A percentile compares a stretch with the other conserved stretches of the same genome.
These are phyloP conservation scores for Plasmodium sp. DNA, from an alignment of 169 alveolate genomes.

Conservation along the genomic window DNA sequence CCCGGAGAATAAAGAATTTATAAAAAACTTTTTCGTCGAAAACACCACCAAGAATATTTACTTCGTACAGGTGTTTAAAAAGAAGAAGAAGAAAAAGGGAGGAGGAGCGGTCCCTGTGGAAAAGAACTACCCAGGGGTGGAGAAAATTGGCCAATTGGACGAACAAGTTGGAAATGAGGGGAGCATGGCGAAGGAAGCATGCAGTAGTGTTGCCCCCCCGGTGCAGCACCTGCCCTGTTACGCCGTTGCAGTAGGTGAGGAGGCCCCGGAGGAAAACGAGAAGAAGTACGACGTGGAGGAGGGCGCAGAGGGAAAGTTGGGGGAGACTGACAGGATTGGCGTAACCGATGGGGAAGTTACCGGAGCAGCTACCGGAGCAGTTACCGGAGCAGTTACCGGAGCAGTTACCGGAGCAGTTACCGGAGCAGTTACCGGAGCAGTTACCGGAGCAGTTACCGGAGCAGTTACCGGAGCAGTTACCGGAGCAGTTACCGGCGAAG, in stretches of 20 bases:
- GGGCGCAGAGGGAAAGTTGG: not conserved
- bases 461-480: too few species aligned
- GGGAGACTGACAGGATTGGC: not conserved
- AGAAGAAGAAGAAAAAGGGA: slow-evolving; percentile 1
- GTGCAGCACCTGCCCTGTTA: not conserved
- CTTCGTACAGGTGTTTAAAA: slow-evolving; percentile 47
- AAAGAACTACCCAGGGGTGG: not conserved
- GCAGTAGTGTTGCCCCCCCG: not conserved
- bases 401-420: too few species aligned
- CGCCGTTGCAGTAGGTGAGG: not conserved
- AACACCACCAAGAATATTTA: slow-evolving; percentile 12
- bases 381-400: too few species aligned
- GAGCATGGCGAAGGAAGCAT: not conserved
- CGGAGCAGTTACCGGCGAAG: not conserved
- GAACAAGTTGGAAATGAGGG: not conserved
- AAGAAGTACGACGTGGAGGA: not conserved
- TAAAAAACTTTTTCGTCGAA: slow-evolving; percentile 46
- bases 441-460: too few species aligned
- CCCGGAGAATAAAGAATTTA: slow-evolving; percentile 48
- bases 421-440: too few species aligned
- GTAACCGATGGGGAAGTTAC: not conserved
- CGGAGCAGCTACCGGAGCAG: too few species aligned
- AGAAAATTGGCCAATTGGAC: not conserved
- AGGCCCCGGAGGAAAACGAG: not conserved
- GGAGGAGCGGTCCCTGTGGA: not conserved